A percentile compares a stretch with the other conserved stretches of the same genome.
These are phyloP conservation scores for Candida buenavistaensis DNA, from an alignment of 1,139 yeast genomes.

Conservation along the genomic window DNA sequence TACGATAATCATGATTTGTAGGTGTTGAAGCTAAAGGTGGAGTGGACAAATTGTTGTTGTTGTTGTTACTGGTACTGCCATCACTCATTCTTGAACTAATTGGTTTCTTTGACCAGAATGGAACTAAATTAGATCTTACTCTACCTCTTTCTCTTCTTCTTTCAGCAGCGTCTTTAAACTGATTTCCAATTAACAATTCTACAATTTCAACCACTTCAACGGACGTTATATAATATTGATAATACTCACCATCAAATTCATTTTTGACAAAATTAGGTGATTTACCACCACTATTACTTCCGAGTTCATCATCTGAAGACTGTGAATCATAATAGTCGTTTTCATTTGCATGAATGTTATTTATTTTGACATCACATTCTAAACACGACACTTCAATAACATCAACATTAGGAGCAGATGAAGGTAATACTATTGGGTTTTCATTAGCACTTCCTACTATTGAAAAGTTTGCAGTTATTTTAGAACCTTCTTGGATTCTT, in stretches of 20 bases:
- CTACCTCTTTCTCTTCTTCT: conserved; percentile 63
- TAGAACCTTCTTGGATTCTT: conserved; percentile 49
- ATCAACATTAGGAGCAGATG: conserved; percentile 36
- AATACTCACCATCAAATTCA: conserved; percentile 20
- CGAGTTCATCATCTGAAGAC: conserved; percentile 23
- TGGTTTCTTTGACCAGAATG: conserved; percentile 67
- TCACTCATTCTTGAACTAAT: conserved; percentile 51
- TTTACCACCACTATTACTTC: conserved; percentile 7
- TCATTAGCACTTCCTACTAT: conserved; percentile 55
- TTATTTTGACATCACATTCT: conserved; percentile 40
- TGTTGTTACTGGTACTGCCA: conserved; percentile 2
- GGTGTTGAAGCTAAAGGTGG: conserved; percentile 17
- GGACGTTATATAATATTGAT: conserved; percentile 58
- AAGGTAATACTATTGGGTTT: conserved; percentile 39
- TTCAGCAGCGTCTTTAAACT: conserved; percentile 45
- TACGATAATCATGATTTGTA: conserved; percentile 45
- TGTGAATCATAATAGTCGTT: conserved; percentile 24
- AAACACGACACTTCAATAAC: conserved; percentile 62
- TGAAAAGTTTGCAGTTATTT: conserved; percentile 47
- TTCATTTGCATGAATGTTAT: background rate
- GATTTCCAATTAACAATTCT: conserved; percentile 56
- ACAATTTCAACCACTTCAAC: conserved; percentile 68
- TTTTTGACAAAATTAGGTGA: conserved; percentile 17
- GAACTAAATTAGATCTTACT: conserved; percentile 62
- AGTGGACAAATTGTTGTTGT: background rate